Base-by-base conservation (phyloP, 306 rosid species). In the Cucurbita argyrosperma region DNA sequence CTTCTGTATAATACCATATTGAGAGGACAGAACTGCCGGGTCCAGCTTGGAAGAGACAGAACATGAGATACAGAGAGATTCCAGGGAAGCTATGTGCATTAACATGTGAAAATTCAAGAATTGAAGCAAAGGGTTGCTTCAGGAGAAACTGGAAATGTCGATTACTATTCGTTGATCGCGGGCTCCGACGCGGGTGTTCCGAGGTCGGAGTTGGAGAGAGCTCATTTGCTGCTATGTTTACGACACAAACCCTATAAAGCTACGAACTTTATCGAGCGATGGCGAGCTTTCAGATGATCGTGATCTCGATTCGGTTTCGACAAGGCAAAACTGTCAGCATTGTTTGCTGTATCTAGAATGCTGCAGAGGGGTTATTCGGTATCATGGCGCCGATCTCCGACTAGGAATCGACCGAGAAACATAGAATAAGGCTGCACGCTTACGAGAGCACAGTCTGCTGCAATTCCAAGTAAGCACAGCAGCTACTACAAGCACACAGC, bases 181-280 rank as follows among this genome's bases (percentile, higher is more conserved):
- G 96, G 0, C 77, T 95, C 18, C 80, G 97, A 58, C 88, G 99
- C 0, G 97, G 97, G 4, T 95, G 99, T 82, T 89, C n/a, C 97
- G 0, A 82, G 96, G 16, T 89, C 99, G 0, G 99, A 95, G 76
- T 68, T 95, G 21, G 99, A 91, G 72, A 91, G 97, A 64, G 96
- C 93, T 6, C 87, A 95, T 64, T 53, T 87, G 62, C 61, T 95
- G 75, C 86, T 95, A 4, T 76, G 85, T 74, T 79, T 95, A 53
- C 74, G 91, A 66, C 97, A 95, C 83, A 95, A 95, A 71, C 97
- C 99, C 0, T 96, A 95, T 71, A 95, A 87, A 77, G 82, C 96
- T 0, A 84, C 82, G 0, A 76, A 53, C 38, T 95, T 95, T 46
- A 88, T 91, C 0, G 99, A 95, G 1, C 72, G 96, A 45, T 95